Base-by-base conservation (phyloP, 352 stramenopile species). In the Saprolegnia diclina region DNA sequence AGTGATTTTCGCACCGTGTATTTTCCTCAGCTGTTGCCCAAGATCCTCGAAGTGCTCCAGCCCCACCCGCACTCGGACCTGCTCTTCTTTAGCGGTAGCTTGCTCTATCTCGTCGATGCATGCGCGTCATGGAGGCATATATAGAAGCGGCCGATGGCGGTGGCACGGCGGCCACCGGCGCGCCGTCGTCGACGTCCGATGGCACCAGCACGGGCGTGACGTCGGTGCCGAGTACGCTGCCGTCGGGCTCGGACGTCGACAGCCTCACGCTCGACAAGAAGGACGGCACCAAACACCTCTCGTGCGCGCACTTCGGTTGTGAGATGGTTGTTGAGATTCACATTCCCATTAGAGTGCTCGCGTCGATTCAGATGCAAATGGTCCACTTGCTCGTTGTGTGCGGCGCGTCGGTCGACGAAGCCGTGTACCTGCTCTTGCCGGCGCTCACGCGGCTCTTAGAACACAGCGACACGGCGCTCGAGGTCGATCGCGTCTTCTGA, bases 361-460 rank as follows among this genome's bases (percentile, higher is more conserved):
- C 72, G 1, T 74, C 81, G 21, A 78, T 93, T 18, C 87, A 94
- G 68, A 82, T 89, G 7, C 85, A 93, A 71, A 82, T 94, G 48
- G 87, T 94, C 16, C 84, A 94, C 52, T 90, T 89, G 35, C 76
- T 98, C 45, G 87, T 96, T 64, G 88, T 97, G 40, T 95, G 98
- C 37, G 85, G 91, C 5, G 81, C 92, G 53, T 88, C 96, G 0
- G 85, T 99, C 5, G 84, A 93, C 18, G 92, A 98, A 54, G 97
- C 98, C 73, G 83, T 98, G 13, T 97, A 98, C 74, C 74, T 99
- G 67, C 65, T 99, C 14, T 76, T 99, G 5, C 95, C 96, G 46
- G 89, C 91, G 4, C 77, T 99, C 7, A 79, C 98, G 46, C 94
- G 96, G 40, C 76, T 99, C 10, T 88, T 94, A 70, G 95, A 98